Base-by-base conservation (phyloP, 2,329 filamentous ascomycete genomes). In the Immersiporthe knoxdaviesiana region DNA sequence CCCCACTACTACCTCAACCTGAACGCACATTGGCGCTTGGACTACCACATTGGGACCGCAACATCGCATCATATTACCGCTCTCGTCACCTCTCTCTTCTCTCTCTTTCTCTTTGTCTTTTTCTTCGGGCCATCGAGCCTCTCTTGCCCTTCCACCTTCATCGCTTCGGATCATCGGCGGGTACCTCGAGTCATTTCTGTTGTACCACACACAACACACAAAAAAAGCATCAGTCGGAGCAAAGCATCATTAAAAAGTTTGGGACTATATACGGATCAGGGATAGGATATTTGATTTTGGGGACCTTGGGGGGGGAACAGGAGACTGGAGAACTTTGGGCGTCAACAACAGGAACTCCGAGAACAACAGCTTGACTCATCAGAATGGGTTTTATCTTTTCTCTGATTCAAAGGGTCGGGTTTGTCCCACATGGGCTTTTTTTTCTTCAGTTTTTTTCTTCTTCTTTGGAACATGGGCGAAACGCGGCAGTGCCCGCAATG, bases 241-340 rank as follows among this genome's bases (percentile, higher is more conserved):
- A 74, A 71, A 75, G 74, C 74, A 75, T 75, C 70, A 74, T 66
- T 75, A 74, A 74, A 76, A 76, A 76, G 72, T 72, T 72, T 71
- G 66, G 71, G 71, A 64, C 39, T 63, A 68, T 58, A 61, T 54
- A 59, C 39, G 69, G 41, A 60, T 52, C 24, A 62, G 68, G 69
- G 72, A 63, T 52, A 68, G 71, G 72, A 66, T 65, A 41, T 69
- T 61, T 71, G 68, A 62, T 63, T 52, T 67, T 68, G 41, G 41
- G 44, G 44, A 18, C 44, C 44, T 66, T 58, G 35, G 61, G 12
- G 21, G n/a, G n/a, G n/a, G n/a, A n/a, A n/a, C 16, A 4, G 37
- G 30, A 47, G 30, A 18, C 27, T 24, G 8, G 24, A 24, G 37
- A n/a, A 41, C 2, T 47, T 63, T 47, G 64, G 64, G 64, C 52